A percentile compares a stretch with the other conserved stretches of the same genome.
Conservation (phyloP, 371 early-diverging fungal species). For the Actinomucor elegans region DNA sequence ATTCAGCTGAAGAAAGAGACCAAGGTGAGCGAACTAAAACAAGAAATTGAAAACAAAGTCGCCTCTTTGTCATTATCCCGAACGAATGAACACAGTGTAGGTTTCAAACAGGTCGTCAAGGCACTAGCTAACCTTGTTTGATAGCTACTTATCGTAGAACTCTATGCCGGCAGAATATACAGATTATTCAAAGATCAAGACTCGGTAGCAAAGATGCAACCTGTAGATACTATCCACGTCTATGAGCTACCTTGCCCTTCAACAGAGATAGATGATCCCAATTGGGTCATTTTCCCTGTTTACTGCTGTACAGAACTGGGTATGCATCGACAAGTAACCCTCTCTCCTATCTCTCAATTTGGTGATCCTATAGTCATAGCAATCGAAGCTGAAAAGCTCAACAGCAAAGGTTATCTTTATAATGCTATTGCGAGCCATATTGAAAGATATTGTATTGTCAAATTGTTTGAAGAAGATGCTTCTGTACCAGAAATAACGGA, state of each 20-base stretch:
- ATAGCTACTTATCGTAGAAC: slow-evolving; percentile 54
- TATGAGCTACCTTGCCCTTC: slow-evolving; percentile 51
- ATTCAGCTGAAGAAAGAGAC: slow-evolving; percentile 45
- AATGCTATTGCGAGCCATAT: slow-evolving; percentile 22
- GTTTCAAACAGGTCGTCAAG: too few species aligned
- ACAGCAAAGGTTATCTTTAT: slow-evolving; percentile 12
- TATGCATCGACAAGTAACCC: not conserved
- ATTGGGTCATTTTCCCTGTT: slow-evolving; percentile 35
- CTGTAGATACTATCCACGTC: slow-evolving; percentile 53
- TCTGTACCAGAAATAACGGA: not conserved
- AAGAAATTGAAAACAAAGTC: slow-evolving; percentile 4
- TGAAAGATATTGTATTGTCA: slow-evolving; percentile 22
- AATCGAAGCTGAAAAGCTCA: slow-evolving; percentile 17
- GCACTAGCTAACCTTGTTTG: not conserved
- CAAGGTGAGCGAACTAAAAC: slow-evolving; percentile 40
- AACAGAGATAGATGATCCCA: slow-evolving; percentile 3
- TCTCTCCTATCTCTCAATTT: slow-evolving; percentile 11
- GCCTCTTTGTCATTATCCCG: not conserved
- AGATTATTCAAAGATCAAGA: slow-evolving; percentile 56
- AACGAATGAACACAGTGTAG: not conserved
- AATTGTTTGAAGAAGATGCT: slow-evolving; percentile 5
- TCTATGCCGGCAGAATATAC: slow-evolving; percentile 50
- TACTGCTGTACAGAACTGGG: slow-evolving; percentile 23
- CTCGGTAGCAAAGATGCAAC: slow-evolving; percentile 42
- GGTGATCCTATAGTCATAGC: slow-evolving; percentile 36